Evolutionary conservation across 2,329 filamentous ascomycete genomes (phyloP).

Genomic region (Exophiala lecanii-corni): DNA sequence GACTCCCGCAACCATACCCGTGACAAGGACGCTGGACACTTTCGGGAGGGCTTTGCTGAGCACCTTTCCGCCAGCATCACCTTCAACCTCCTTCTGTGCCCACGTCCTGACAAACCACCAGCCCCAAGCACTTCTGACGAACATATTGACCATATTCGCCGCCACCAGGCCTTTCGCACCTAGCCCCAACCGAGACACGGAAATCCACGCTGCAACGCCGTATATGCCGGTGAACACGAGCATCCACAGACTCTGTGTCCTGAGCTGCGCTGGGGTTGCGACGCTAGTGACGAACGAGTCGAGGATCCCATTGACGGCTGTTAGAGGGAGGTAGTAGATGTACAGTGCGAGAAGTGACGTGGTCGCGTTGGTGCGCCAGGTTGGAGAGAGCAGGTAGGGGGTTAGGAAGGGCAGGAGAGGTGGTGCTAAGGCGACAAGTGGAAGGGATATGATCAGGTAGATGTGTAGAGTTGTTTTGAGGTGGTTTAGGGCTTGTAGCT

Average conservation of each 20-base stretch:
- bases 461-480: slow-evolving; percentile 58
- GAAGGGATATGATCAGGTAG: slow-evolving; percentile 69
- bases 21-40: no score
- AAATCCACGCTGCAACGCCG: slow-evolving; percentile 56
- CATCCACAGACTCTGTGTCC: slow-evolving; percentile 80
- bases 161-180: slow-evolving; percentile 78
- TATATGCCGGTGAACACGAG: slow-evolving; percentile 72
- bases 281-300: slow-evolving; percentile 92
- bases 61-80: no score
- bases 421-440: slow-evolving; percentile 68
- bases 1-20: no score
- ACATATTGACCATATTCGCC: slow-evolving; percentile 89
- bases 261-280: slow-evolving; percentile 69
- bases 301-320: slow-evolving; percentile 84
- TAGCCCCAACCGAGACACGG: slow-evolving; percentile 59
- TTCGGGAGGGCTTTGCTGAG: no score
- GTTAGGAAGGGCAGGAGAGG: slow-evolving; percentile 69
- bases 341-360: slow-evolving; percentile 71
- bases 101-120: slow-evolving; percentile 58
- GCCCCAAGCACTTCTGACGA: slow-evolving; percentile 78
- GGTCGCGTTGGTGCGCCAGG: slow-evolving; percentile 71
- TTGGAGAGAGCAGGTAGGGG: slow-evolving; percentile 67
- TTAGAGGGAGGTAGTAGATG: slow-evolving; percentile 87
- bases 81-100: slow-evolving; percentile 9
- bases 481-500: slow-evolving; percentile 24